These are phyloP conservation scores for Ascoidea asiatica DNA, from an alignment of 805 yeast species.

Conservation along the genomic window DNA sequence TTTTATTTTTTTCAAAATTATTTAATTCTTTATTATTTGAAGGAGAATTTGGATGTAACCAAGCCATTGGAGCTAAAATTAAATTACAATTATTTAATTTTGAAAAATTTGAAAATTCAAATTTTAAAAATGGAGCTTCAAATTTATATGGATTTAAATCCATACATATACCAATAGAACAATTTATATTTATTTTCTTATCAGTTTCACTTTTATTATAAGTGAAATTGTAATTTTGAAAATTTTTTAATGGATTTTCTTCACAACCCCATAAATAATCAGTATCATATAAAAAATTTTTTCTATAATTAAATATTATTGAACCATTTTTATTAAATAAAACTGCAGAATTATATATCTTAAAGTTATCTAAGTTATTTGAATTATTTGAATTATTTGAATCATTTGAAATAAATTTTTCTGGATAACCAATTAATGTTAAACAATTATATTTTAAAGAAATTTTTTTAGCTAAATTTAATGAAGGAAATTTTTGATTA, in stretches of 20 bases:
- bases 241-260: conserved; percentile 55
- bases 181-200: conserved; percentile 19
- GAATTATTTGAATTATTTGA: background rate
- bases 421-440: conserved; percentile 79
- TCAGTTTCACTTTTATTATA: conserved; percentile 20
- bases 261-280: conserved; percentile 72
- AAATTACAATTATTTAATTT: conserved; percentile 33
- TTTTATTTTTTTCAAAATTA: conserved; percentile 5
- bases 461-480: conserved; percentile 41
- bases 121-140: conserved; percentile 60
- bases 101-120: conserved; percentile 55
- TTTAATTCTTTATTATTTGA: conserved; percentile 13
- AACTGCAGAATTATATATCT: conserved; percentile 58
- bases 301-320: conserved; percentile 54
- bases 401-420: too few relatives aligned
- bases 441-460: conserved; percentile 41
- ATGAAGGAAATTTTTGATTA: conserved; percentile 27
- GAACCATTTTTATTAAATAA: conserved; percentile 48
- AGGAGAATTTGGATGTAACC: conserved; percentile 48
- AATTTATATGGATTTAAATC: conserved; percentile 83
- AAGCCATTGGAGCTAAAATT: conserved; percentile 73
- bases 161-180: conserved; percentile 84
- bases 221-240: conserved; percentile 36
- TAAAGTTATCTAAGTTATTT: conserved; percentile 7
- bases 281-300: conserved; percentile 62